Evolutionary conservation across 176 grass and related monocot species (phyloP), one percentile per base, ranked within the genome.

Genomic region (Eleusine coracana): DNA sequence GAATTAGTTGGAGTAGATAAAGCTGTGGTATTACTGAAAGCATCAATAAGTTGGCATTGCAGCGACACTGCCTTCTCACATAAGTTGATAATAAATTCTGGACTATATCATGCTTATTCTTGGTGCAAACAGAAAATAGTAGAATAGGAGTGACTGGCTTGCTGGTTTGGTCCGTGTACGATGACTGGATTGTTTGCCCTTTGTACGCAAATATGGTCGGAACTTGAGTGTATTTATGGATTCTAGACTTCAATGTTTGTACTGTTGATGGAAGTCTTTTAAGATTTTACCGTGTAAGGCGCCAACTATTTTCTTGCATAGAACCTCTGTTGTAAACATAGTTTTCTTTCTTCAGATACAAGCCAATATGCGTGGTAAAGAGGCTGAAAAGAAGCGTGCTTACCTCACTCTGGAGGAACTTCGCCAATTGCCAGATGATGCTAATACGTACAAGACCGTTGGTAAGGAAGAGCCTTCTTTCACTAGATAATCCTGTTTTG

Each of bases 331-430:
- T 77, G 17, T 76, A 77, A 77, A 23, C 20, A 31, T 85, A 64
- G 18, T 40, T 70, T 73, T 90, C 45, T 81, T 77, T 71, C 84
- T 50, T 81, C 83, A 95, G 96, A 72, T 95, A 55, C 92, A 95
- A 73, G 80, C 75, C 89, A 91, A 91, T 80, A 93, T 98, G 90
- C 88, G 85, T 66, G 67, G 87, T 55, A 98, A 98, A 78, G 92
- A 98, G 85, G 85, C 85, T 12, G 96, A 98, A 85, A 98, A 93
- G 73, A 98, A 98, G 84, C 86, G 89, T 40, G 93, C 96, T 15
- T 92, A 95, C 84, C 89, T 98, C 49, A 98, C 92, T 36, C 64
- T 95, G 77, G 96, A 98, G 79, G 96, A 98, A 90, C 92, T 98
- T 84, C 80, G 75, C n/a, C 91, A 91, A 45, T 81, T 98, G 55